phyloP scores from a whole-genome alignment of 2,329 filamentous ascomycete genomes.

The Phialophora expanda region DNA sequence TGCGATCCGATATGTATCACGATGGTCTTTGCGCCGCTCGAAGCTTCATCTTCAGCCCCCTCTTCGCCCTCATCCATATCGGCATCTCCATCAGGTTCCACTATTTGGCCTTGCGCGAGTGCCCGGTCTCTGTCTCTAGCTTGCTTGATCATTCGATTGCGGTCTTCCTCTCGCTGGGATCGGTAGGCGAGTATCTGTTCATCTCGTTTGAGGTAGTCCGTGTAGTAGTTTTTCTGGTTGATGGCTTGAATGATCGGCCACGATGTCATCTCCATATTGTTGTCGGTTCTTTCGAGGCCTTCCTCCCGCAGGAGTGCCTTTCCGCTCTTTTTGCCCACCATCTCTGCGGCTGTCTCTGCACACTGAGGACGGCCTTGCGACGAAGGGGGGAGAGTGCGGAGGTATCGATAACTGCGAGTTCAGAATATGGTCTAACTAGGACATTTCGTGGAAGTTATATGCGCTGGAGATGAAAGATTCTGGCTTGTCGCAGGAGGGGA shows the following conservation, averaged over 20 bases:
- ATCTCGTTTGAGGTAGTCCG: slow-evolving; percentile 97
- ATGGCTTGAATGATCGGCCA: slow-evolving; percentile 94
- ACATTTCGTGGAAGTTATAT: neutral
- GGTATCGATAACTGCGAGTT: neutral
- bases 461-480: neutral
- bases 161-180: slow-evolving; percentile 82
- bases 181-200: slow-evolving; percentile 91
- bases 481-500: neutral
- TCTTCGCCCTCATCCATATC: slow-evolving; percentile 64
- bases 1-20: slow-evolving; percentile 95
- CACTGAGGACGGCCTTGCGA: neutral
- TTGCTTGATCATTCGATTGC: slow-evolving; percentile 80
- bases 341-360: slow-evolving; percentile 41
- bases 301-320: slow-evolving; percentile 48
- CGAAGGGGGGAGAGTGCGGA: neutral
- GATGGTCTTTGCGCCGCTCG: slow-evolving; percentile 86
- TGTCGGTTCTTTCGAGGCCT: slow-evolving; percentile 90
- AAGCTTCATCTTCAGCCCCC: slow-evolving; percentile 62
- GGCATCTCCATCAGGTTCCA: slow-evolving; percentile 54
- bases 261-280: slow-evolving; percentile 92
- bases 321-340: slow-evolving; percentile 72
- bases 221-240: slow-evolving; percentile 99
- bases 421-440: neutral
- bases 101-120: slow-evolving; percentile 70
- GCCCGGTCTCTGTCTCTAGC: slow-evolving; percentile 88